A percentile compares a stretch with the other conserved stretches of the same genome.
phyloP scores from a whole-genome alignment of 495 filamentous ascomycete genomes.

The Podospora sp. region DNA sequence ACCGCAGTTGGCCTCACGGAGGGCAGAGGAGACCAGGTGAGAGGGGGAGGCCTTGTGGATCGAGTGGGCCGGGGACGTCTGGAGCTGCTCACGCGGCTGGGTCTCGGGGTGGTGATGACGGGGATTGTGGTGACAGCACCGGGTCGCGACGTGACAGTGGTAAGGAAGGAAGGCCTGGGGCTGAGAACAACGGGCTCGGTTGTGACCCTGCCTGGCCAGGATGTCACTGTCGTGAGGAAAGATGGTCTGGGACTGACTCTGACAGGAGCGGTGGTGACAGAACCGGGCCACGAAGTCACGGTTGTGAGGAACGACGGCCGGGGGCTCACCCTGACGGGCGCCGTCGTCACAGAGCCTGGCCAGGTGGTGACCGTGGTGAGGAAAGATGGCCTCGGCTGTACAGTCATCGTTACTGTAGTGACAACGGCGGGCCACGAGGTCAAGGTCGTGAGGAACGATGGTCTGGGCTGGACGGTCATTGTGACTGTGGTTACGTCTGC shows the following conservation, averaged over 20 bases:
- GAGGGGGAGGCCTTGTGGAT: background rate
- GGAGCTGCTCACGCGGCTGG: background rate
- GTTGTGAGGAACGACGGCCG: background rate
- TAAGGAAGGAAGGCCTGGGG: background rate
- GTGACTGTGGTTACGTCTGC: background rate
- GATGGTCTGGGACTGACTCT: background rate
- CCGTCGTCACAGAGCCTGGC: background rate
- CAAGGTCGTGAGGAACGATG: background rate
- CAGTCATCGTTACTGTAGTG: background rate
- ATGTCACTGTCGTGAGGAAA: background rate
- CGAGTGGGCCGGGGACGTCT: background rate
- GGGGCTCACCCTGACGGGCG: background rate
- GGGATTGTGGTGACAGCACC: background rate
- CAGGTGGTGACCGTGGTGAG: background rate
- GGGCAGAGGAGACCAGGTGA: background rate
- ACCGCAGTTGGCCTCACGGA: slow-evolving; percentile 3
- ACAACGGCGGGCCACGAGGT: background rate
- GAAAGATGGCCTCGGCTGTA: background rate
- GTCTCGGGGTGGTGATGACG: background rate
- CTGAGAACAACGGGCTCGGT: background rate
- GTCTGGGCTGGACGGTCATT: background rate
- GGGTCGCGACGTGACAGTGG: background rate
- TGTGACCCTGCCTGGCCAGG: background rate
- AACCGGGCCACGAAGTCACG: background rate
- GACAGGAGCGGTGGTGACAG: background rate